phyloP scores from a whole-genome alignment of 2,329 filamentous ascomycete species.

The Eurotiales sp. region DNA sequence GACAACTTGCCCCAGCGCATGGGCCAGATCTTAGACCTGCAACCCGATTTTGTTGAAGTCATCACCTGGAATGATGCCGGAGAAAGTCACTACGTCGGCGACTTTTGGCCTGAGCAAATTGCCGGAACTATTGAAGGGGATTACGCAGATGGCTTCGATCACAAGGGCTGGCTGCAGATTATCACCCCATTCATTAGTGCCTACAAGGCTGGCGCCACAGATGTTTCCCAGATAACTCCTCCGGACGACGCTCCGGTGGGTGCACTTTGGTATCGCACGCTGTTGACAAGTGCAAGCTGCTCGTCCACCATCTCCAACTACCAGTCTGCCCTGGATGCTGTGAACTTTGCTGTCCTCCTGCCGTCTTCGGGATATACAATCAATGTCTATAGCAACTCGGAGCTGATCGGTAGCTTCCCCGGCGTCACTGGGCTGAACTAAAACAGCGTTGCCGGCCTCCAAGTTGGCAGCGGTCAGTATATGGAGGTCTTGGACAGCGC shows the following conservation, averaged over 20 bases:
- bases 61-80: constrained; percentile 13
- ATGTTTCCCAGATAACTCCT: constrained; percentile 3
- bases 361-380: constrained; percentile 7
- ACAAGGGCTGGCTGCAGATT: constrained; percentile 7
- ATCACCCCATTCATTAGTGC: constrained; percentile 7
- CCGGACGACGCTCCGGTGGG: background rate
- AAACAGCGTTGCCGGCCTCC: constrained; percentile 4
- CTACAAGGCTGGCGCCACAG: constrained; percentile 5
- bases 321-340: constrained; percentile 1
- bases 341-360: constrained; percentile 10
- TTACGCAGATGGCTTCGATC: constrained; percentile 10
- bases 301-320: constrained; percentile 7
- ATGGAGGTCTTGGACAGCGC: constrained; percentile 1
- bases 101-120: constrained; percentile 9
- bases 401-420: constrained; percentile 6
- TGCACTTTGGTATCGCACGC: constrained; percentile 9
- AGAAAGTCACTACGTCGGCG: constrained; percentile 11
- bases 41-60: constrained; percentile 10
- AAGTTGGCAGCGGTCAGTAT: constrained; percentile 1
- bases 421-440: constrained; percentile 3
- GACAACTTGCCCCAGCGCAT: constrained; percentile 4
- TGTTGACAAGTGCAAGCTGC: constrained; percentile 6
- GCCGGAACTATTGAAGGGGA: background rate
- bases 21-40: constrained; percentile 2
- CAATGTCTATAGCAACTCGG: constrained; percentile 3